Evolutionary conservation across 352 stramenopile genomes (phyloP), one percentile per base, ranked within the genome.

Genomic region (Blastocystis sp.): DNA sequence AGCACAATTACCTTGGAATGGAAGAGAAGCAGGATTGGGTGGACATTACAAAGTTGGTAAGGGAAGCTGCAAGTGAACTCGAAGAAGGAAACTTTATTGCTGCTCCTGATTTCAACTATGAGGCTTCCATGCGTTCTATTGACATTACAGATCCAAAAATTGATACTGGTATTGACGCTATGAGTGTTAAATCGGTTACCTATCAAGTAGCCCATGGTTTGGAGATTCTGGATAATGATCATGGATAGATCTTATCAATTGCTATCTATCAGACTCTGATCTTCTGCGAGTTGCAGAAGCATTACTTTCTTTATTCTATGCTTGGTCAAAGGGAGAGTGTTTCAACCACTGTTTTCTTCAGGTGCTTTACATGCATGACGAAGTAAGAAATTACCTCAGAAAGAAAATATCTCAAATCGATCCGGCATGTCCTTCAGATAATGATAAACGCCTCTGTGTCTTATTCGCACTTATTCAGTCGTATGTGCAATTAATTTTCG

Each of bases 131-230:
- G 73, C 48, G 73, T 30, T 27, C 73, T 37, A 84, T 84, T 40
- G 73, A 84, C 42, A 84, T 84, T 68, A 66, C 59, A 51, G 73
- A 84, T 30, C 51, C 51, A 1, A 84, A 84, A 48, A 42, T 84
- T 9, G 73, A 84, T 42, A 27, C 22, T 22, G 73, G 73, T 22
- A 30, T 84, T 13, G 56, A 42, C 0, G 3, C 68, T 22, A 60
- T 84, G 48, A 57, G 54, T 2, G 24, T 84, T 30, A 56, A 84
- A 17, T 42, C 73, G n/a, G 48, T 68, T 4, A 27, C 13, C 17
- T 24, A 56, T 35, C 53, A 19, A 13, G 42, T 51, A 22, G 22
- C 51, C 24, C 24, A 84, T 22, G 33, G 73, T 84, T 37, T 27
- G 30, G 27, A 33, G 51, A 53, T 24, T 53, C 60, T 69, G n/a